Evolutionary conservation across 176 grass and related monocot species (phyloP).

Genomic region (Sorghum bicolor): Sorghum_bicolor_NCBIv3 NC_012873.2:67866501-67867000

Average conservation of each 20-base stretch:
- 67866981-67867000: not conserved
- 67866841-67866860: not conserved
- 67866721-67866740: not conserved
- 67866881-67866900: not conserved
- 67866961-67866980: not conserved
- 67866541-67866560: conserved; percentile 84
- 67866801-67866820: not conserved
- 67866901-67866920: not conserved
- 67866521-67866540: conserved; percentile 66
- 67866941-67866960: not conserved
- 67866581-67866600: conserved; percentile 65
- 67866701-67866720: not conserved
- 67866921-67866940: not conserved
- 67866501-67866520: conserved; percentile 54
- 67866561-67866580: conserved; percentile 61
- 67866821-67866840: not conserved
- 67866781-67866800: not conserved
- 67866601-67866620: conserved; percentile 53
- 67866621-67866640: not conserved
- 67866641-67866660: not conserved
- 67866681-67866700: not conserved
- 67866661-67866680: not conserved
- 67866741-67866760: not conserved
- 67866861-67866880: not conserved
- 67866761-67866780: not conserved